Conservation (phyloP, 2,329 filamentous ascomycete genomes). For the Fusarium sp. region DNA sequence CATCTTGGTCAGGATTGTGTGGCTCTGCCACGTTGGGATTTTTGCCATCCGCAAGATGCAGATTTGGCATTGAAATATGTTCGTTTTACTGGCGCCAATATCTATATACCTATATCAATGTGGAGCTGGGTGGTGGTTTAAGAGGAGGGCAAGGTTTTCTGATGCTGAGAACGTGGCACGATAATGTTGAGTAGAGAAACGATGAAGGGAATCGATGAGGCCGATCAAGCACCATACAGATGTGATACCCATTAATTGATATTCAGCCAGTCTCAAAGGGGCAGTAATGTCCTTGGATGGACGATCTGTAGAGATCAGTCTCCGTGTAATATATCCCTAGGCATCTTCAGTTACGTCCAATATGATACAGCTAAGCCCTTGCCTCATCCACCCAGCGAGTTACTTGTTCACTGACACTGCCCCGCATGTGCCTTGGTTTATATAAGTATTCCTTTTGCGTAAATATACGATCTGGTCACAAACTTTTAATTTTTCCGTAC, state of each 20-base stretch:
- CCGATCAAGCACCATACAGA: slow-evolving; percentile 7
- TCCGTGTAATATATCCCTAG: background rate
- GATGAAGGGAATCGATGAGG: slow-evolving; percentile 2
- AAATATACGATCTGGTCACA: slow-evolving; percentile 19
- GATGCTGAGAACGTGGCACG: slow-evolving; percentile 11
- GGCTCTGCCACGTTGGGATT: slow-evolving; percentile 4
- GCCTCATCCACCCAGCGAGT: slow-evolving; percentile 2
- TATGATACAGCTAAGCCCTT: background rate
- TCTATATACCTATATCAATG: slow-evolving; percentile 20
- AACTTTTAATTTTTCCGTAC: slow-evolving; percentile 25
- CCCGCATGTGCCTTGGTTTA: background rate
- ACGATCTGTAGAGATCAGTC: background rate
- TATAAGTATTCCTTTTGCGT: slow-evolving; percentile 7
- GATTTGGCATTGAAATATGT: slow-evolving; percentile 10
- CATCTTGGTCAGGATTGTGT: slow-evolving; percentile 4
- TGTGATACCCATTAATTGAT: slow-evolving; percentile 1
- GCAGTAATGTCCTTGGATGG: background rate
- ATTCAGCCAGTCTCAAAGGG: background rate
- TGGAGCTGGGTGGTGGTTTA: slow-evolving; percentile 2
- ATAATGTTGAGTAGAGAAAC: slow-evolving; percentile 26
- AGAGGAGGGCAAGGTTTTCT: slow-evolving; percentile 5
- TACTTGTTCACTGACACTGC: background rate
- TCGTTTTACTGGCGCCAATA: slow-evolving; percentile 13
- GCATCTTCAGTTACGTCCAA: background rate
- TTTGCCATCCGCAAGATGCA: background rate